Conservation (phyloP, 257 asterid species). For the Solanum clarkiae region DNA sequence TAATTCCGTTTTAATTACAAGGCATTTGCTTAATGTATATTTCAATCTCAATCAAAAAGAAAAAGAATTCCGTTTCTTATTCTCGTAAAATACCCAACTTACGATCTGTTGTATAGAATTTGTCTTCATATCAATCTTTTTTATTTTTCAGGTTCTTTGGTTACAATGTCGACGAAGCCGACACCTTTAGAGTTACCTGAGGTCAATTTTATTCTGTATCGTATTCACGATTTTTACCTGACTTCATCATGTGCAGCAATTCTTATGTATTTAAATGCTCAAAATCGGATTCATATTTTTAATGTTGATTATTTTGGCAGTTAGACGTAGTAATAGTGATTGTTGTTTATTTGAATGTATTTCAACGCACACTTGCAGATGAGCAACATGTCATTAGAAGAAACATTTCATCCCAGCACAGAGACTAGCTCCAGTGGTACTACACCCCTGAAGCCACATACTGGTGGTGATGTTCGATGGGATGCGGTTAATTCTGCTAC, state of each 20-base stretch:
- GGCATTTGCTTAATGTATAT: too few relatives aligned
- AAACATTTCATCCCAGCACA: neutral
- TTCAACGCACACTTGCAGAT: slow-evolving; percentile 14
- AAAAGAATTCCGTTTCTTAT: neutral
- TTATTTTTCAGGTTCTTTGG: slow-evolving; percentile 3
- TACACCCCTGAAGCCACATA: slow-evolving; percentile 64
- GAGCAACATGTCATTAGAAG: slow-evolving; percentile 17
- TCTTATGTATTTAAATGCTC: neutral
- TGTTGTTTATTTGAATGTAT: neutral
- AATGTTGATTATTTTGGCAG: neutral
- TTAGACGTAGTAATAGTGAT: neutral
- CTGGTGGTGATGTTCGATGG: slow-evolving; percentile 95
- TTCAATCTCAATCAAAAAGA: neutral
- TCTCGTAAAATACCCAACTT: neutral
- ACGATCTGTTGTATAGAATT: neutral
- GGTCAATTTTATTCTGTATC: slow-evolving; percentile 11
- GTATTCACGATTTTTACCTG: neutral
- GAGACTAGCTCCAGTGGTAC: neutral
- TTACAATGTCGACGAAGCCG: slow-evolving; percentile 10
- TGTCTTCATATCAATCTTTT: neutral
- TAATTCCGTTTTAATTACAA: neutral
- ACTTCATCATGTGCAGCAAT: neutral
- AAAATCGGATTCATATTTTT: neutral
- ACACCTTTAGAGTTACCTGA: slow-evolving; percentile 18
- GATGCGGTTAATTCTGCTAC: slow-evolving; percentile 53